These are phyloP conservation scores for Bryoerythrophyllum caledonicum DNA, from an alignment of 225 moss, liverwort and hornwort genomes.

Conservation along the genomic window DNA sequence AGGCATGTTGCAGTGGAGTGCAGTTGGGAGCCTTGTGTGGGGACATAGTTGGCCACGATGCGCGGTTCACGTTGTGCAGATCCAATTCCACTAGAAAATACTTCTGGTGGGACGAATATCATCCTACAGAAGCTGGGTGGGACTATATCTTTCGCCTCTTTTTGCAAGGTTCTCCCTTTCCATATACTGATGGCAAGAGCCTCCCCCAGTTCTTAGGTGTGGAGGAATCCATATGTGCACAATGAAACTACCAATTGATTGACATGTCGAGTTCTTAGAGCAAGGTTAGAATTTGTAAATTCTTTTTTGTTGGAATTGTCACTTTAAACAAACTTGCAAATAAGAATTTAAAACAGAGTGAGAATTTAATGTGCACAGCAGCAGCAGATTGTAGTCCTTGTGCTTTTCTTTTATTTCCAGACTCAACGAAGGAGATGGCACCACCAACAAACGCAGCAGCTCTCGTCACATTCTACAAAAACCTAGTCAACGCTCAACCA, in stretches of 20 bases:
- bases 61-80: constrained; percentile 44
- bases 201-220: constrained; percentile 20
- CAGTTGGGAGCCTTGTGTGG: constrained; percentile 40
- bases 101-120: constrained; percentile 49
- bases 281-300: neutral
- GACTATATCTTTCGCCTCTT: constrained; percentile 38
- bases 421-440: constrained; percentile 8
- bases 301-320: neutral
- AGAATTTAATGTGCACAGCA: neutral
- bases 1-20: constrained; percentile 39
- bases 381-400: neutral
- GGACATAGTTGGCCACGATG: constrained; percentile 15
- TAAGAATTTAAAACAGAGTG: neutral
- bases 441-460: neutral
- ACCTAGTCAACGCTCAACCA: constrained; percentile 9
- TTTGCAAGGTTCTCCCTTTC: constrained; percentile 34
- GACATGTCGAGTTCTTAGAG: neutral
- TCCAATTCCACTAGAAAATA: constrained; percentile 14
- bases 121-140: constrained; percentile 36
- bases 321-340: neutral
- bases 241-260: neutral
- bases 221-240: neutral
- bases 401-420: constrained; percentile 9
- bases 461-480: constrained; percentile 22
- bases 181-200: constrained; percentile 29